Evolutionary conservation across 2,329 filamentous ascomycete species (phyloP).

Genomic region (Neonectria hederae): DNA sequence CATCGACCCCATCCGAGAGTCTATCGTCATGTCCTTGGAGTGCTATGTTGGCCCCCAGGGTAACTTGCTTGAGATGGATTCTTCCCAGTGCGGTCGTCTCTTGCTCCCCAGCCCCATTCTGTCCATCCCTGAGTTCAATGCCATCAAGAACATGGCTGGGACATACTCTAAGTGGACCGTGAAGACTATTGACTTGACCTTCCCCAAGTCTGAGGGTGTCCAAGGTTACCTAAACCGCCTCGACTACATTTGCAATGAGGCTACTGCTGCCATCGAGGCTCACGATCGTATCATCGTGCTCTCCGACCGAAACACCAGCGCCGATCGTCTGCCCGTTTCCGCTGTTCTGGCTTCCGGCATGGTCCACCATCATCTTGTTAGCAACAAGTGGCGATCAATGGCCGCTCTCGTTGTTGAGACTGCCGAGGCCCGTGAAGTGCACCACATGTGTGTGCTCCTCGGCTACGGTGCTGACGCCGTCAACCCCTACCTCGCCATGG

Average conservation of each 20-base stretch:
- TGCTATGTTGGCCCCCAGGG: slow-evolving; percentile 97
- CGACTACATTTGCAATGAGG: slow-evolving; percentile 86
- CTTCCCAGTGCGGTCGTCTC: slow-evolving; percentile 86
- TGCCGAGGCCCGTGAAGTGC: slow-evolving; percentile 94
- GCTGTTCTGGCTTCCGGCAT: slow-evolving; percentile 88
- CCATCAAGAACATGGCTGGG: slow-evolving; percentile 78
- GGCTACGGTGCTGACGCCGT: slow-evolving; percentile 95
- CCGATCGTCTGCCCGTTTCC: slow-evolving; percentile 85
- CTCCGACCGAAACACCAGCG: slow-evolving; percentile 86
- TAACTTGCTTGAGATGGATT: slow-evolving; percentile 92
- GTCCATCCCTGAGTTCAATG: slow-evolving; percentile 90
- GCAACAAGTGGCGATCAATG: slow-evolving; percentile 94
- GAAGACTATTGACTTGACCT: slow-evolving; percentile 91
- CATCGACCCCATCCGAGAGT: slow-evolving; percentile 96
- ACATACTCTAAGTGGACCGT: slow-evolving; percentile 85
- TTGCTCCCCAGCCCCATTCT: slow-evolving; percentile 89
- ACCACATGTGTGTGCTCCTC: slow-evolving; percentile 98
- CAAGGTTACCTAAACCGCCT: slow-evolving; percentile 87
- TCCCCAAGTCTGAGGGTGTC: slow-evolving; percentile 84
- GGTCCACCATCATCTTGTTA: slow-evolving; percentile 94
- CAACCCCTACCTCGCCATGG: slow-evolving; percentile 94
- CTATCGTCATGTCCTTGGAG: slow-evolving; percentile 97
- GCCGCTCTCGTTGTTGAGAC: slow-evolving; percentile 90
- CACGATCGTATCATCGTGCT: slow-evolving; percentile 87
- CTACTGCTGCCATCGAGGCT: slow-evolving; percentile 83